A percentile compares a stretch with the other conserved stretches of the same genome.
Evolutionary conservation across 2,329 filamentous ascomycete species (phyloP).

Genomic region (Monascus ruber): DNA sequence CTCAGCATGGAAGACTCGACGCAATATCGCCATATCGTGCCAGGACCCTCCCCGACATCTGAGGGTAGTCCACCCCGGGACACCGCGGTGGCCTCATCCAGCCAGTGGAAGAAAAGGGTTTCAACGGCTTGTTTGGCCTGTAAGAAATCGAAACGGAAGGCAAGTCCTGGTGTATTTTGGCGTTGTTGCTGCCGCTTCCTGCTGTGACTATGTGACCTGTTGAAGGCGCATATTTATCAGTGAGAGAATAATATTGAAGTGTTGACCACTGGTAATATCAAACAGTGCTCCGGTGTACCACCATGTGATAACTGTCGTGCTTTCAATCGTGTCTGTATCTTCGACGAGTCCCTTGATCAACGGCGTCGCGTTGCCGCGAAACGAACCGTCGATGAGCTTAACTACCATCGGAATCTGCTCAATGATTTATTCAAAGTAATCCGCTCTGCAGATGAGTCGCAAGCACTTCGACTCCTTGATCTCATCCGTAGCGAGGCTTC

Average conservation of each 20-base stretch:
- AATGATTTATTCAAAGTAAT: conserved; percentile 26
- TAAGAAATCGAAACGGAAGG: conserved; percentile 32
- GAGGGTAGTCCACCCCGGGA: conserved; percentile 3
- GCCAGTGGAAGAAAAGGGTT: conserved; percentile 24
- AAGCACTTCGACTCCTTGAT: conserved; percentile 18
- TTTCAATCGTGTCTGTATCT: conserved; percentile 33
- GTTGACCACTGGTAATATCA: background rate
- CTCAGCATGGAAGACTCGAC: conserved; percentile 9
- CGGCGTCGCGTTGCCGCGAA: conserved; percentile 30
- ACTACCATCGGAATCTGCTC: conserved; percentile 28
- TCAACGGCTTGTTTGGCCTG: conserved; percentile 30
- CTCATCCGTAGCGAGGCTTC: conserved; percentile 25
- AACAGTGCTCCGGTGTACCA: conserved; percentile 24
- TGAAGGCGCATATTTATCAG: background rate
- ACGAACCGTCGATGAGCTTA: conserved; percentile 28
- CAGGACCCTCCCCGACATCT: conserved; percentile 12
- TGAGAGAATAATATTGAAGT: background rate
- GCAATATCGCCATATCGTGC: conserved; percentile 14
- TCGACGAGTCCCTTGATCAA: conserved; percentile 51
- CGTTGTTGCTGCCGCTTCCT: background rate
- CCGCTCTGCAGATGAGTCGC: conserved; percentile 19
- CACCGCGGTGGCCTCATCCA: conserved; percentile 2
- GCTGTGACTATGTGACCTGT: background rate
- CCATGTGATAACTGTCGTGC: conserved; percentile 29
- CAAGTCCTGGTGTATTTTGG: background rate